Base-by-base conservation (phyloP, 345 rosid species). In the Streptanthus diversifolius region DNA sequence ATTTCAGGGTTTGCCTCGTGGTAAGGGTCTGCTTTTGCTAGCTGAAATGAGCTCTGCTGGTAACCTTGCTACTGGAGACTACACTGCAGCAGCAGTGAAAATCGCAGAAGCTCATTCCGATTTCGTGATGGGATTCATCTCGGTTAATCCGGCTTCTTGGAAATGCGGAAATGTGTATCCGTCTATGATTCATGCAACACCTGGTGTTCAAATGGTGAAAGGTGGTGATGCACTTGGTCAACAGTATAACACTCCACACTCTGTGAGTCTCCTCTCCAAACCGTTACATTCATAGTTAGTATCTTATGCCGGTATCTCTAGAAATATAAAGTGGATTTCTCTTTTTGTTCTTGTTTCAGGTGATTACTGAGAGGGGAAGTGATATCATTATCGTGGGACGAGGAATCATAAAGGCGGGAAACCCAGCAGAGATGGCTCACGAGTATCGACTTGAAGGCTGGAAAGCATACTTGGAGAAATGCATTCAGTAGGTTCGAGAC, bases 41-140 rank as follows among this genome's bases (percentile, higher is more conserved):
- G 99, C 99, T 54, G 99, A 95, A 81, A 95, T 95, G 99, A 95
- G 99, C 83, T 95, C 99, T 39, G 98, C 93, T 15, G 99, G 98
- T 21, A 95, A 90, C 85, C 87, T 95, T 27, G 99, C 99, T 9
- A 91, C 71, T 24, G 99, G 96, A 77, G 98, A 90, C 52, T 95
- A 95, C 83, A 95, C 99, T 32, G 89, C 96, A 41, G 87, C 91
- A 48, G 99, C 98, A 0, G 90, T 87, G 56, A 91, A 91, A 81
- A 90, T 90, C 63, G 99, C 98, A 3, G 97, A 95, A 62, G 84
- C 91, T 14, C 97, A 90, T 81, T 91, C 98, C 3, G 97, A 95
- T 82, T 95, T 91, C 57, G 98, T 95, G 63, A 86, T 95, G 43
- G 99, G 99, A 25, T 95, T 95, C 84, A 91, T 95, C 73, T 95